Conservation (phyloP, 768 basidiomycete genomes). For the Phanerodontia chrysosporium region DNA sequence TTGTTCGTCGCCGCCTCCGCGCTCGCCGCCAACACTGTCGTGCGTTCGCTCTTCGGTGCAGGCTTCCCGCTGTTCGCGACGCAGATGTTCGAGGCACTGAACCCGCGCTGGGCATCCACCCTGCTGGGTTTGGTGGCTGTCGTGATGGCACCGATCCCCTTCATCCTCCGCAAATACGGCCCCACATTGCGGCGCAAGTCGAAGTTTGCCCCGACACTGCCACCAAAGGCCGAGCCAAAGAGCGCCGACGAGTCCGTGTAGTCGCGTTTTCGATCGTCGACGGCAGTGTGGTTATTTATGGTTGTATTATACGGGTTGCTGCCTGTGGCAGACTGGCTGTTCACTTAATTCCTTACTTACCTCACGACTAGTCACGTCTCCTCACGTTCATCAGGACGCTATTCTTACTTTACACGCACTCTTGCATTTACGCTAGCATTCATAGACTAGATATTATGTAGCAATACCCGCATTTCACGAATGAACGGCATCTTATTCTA, state of each 20-base stretch:
- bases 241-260: slow-evolving; percentile 7
- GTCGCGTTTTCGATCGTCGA: background rate
- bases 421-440: background rate
- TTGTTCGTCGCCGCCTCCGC: slow-evolving; percentile 55
- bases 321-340: background rate
- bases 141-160: slow-evolving; percentile 43
- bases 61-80: slow-evolving; percentile 25
- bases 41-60: slow-evolving; percentile 34
- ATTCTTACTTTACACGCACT: background rate
- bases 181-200: slow-evolving; percentile 21
- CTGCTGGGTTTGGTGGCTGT: slow-evolving; percentile 52
- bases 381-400: background rate
- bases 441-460: slow-evolving; percentile 1
- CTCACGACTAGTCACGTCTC: slow-evolving; percentile 3
- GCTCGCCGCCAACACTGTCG: slow-evolving; percentile 50
- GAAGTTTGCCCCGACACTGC: slow-evolving; percentile 22
- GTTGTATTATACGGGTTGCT: slow-evolving; percentile 3
- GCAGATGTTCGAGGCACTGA: slow-evolving; percentile 50
- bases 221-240: background rate
- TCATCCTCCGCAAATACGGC: slow-evolving; percentile 25
- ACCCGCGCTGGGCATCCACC: slow-evolving; percentile 57
- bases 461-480: slow-evolving; percentile 3
- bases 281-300: background rate
- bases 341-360: background rate
- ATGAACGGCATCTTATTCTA: background rate